Evolutionary conservation across 345 rosid species (phyloP).

Genomic region (Eucalyptus cloeziana): DNA sequence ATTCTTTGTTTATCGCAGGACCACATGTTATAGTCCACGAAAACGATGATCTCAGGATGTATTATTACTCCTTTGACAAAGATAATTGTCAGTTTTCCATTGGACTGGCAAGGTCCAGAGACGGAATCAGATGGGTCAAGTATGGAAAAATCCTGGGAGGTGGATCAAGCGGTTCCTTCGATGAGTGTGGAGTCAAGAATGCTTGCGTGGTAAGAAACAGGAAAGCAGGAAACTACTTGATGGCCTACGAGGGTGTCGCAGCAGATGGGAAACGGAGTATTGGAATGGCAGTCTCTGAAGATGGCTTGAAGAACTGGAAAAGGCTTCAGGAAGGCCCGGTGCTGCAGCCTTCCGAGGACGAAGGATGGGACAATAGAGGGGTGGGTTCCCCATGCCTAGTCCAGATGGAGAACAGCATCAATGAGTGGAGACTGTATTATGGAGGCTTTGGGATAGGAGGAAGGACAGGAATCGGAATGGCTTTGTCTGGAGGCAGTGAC

Average conservation of each 20-base stretch:
- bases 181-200: conserved; percentile 48
- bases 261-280: conserved; percentile 35
- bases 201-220: conserved; percentile 45
- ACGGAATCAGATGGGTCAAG: conserved; percentile 74
- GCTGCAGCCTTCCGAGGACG: conserved; percentile 14
- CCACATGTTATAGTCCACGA: conserved; percentile 68
- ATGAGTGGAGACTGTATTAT: conserved; percentile 68
- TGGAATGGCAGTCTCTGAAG: conserved; percentile 50
- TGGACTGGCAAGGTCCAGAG: conserved; percentile 79
- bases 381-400: conserved; percentile 64
- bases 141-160: conserved; percentile 58
- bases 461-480: conserved; percentile 64
- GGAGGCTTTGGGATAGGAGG: conserved; percentile 51
- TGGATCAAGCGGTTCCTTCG: conserved; percentile 25
- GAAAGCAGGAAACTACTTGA: conserved; percentile 51
- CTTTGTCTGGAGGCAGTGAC: conserved; percentile 37
- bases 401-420: conserved; percentile 48
- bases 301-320: conserved; percentile 55
- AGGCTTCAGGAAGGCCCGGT: conserved; percentile 28
- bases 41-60: conserved; percentile 65
- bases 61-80: conserved; percentile 67
- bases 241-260: conserved; percentile 63
- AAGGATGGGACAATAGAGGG: conserved; percentile 57
- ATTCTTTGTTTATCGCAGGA: conserved; percentile 52
- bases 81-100: conserved; percentile 28